Percentiles rank a stretch among this genome's conserved stretches.
Evolutionary conservation across 306 rosid genomes (phyloP).

Genomic region (Inga leiocalycina): DNA sequence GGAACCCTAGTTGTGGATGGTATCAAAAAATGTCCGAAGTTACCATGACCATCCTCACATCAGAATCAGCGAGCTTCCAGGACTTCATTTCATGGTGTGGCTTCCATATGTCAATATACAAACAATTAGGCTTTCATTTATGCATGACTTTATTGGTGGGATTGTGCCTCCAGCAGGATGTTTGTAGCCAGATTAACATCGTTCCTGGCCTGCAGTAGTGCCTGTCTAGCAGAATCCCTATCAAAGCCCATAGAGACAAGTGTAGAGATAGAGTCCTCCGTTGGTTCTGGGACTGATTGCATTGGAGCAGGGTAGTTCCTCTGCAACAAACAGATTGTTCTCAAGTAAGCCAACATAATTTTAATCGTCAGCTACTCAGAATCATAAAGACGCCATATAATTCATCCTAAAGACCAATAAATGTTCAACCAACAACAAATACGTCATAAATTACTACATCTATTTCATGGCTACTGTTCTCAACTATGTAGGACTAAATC

Average conservation of each 20-base stretch:
- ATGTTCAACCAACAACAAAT: constrained; percentile 6
- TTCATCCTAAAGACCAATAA: background rate
- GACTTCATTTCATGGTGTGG: constrained; percentile 32
- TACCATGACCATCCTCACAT: constrained; percentile 43
- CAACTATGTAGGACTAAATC: background rate
- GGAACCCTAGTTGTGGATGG: constrained; percentile 34
- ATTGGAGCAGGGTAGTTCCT: constrained; percentile 64
- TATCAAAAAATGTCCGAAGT: constrained; percentile 36
- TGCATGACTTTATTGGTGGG: constrained; percentile 48
- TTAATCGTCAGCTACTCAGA: background rate
- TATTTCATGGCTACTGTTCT: background rate
- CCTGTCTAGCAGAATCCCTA: constrained; percentile 91
- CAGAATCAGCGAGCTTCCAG: constrained; percentile 43
- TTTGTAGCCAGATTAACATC: constrained; percentile 90
- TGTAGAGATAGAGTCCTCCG: constrained; percentile 78
- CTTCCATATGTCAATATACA: constrained; percentile 32
- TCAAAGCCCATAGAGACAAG: constrained; percentile 97
- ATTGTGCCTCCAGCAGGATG: constrained; percentile 87
- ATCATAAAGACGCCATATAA: background rate
- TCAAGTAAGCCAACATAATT: background rate
- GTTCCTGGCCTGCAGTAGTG: constrained; percentile 88
- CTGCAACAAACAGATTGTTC: constrained; percentile 46
- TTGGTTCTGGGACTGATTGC: constrained; percentile 66
- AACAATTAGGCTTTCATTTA: constrained; percentile 28
- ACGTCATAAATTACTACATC: background rate